Percentiles rank a stretch among this genome's conserved stretches.
phyloP scores from a whole-genome alignment of 2,329 filamentous ascomycete genomes.

The Zymoseptoria pseudotritici region DNA sequence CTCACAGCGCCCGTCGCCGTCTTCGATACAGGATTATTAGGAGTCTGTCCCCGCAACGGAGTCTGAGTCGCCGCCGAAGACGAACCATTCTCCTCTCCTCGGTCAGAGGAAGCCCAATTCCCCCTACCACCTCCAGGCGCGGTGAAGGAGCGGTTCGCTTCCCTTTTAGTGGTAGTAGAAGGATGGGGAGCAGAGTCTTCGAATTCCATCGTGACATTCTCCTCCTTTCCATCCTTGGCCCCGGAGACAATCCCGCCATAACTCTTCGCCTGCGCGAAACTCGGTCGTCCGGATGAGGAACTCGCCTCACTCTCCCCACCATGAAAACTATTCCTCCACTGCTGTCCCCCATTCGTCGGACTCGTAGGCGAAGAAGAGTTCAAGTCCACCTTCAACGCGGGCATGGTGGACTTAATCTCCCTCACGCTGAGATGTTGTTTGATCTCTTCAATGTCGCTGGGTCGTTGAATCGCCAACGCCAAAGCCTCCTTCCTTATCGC shows the following conservation, averaged over 20 bases:
- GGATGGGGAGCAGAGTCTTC: not conserved
- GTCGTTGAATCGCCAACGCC: constrained; percentile 66
- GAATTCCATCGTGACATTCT: not conserved
- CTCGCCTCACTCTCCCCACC: constrained; percentile 1
- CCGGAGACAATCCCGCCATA: constrained; percentile 6
- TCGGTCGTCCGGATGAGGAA: not conserved
- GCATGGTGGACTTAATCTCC: constrained; percentile 79
- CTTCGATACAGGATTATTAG: not conserved
- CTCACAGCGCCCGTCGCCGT: too few relatives aligned
- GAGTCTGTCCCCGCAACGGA: not conserved
- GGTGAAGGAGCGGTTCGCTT: not conserved
- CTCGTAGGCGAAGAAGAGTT: not conserved
- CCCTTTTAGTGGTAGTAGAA: not conserved
- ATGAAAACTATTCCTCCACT: not conserved
- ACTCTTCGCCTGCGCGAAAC: not conserved
- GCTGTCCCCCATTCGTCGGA: not conserved
- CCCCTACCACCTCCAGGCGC: not conserved
- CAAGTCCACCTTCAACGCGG: constrained; percentile 68
- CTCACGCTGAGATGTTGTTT: constrained; percentile 48
- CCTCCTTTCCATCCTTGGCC: not conserved
- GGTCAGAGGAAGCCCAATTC: not conserved
- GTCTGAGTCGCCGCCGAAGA: too few relatives aligned
- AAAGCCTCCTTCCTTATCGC: constrained; percentile 66
- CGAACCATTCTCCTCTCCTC: not conserved
- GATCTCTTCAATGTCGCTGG: constrained; percentile 67